Conservation (phyloP, 2,329 filamentous ascomycete genomes). For the Gaeumannomyces sp. region DNA sequence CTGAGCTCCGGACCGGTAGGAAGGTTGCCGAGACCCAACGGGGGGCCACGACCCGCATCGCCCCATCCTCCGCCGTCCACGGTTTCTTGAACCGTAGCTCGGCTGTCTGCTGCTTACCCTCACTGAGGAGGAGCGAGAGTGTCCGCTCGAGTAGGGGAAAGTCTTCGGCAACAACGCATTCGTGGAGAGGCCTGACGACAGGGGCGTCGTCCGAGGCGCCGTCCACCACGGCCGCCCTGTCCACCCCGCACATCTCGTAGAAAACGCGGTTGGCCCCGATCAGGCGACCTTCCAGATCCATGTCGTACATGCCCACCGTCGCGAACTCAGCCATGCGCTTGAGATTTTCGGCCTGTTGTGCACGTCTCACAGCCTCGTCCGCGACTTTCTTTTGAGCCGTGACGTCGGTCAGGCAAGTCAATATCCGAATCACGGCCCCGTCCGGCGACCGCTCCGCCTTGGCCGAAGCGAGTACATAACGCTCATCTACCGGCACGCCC, state of each 20-base stretch:
- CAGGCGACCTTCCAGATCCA: conserved; percentile 42
- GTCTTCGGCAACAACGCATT: conserved; percentile 40
- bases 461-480: conserved; percentile 40
- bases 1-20: conserved; percentile 41
- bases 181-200: conserved; percentile 37
- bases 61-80: conserved; percentile 39
- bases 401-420: conserved; percentile 46
- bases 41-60: conserved; percentile 37
- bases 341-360: conserved; percentile 46
- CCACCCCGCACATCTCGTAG: conserved; percentile 45
- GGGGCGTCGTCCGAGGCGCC: conserved; percentile 21
- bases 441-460: conserved; percentile 39
- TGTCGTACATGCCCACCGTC: conserved; percentile 50
- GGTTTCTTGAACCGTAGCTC: conserved; percentile 43
- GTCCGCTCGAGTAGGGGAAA: conserved; percentile 32
- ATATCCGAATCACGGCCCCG: conserved; percentile 36
- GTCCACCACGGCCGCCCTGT: conserved; percentile 29
- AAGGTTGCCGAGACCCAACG: conserved; percentile 45
- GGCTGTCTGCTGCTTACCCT: conserved; percentile 37
- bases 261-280: conserved; percentile 48
- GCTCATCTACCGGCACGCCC: conserved; percentile 24
- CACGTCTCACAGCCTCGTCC: conserved; percentile 41
- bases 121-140: conserved; percentile 31
- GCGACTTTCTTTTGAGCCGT: conserved; percentile 43
- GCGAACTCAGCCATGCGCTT: conserved; percentile 49